Evolutionary conservation across 2,329 filamentous ascomycete genomes (phyloP), one percentile per base, ranked within the genome.

Genomic region (Trichoderma hamatum): DNA sequence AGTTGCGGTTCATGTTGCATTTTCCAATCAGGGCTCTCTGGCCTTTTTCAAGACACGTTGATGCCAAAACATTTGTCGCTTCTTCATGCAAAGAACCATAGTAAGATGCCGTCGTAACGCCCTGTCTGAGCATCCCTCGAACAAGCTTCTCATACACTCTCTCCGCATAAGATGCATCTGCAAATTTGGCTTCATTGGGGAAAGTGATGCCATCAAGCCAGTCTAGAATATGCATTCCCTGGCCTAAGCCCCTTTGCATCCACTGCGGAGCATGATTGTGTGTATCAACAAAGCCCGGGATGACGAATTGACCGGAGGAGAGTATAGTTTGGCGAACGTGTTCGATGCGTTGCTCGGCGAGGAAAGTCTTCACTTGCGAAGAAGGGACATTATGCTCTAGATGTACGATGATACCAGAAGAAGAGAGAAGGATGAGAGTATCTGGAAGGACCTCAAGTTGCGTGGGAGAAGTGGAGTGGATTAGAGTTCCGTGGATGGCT

Each of bases 181-280:
- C 73, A 74, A 90, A 91, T 11, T 84, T 85, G 4, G 88, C 84
- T 76, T 92, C 89, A 71, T 87, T 84, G 1, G 86, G 87, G 72
- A 90, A 92, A 0, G 89, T 91, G 30, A 89, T 81, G n/a, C 84
- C 76, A 39, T 86, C 82, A 1, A 91, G 81, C 89, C 89, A 92
- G 74, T 90, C 85, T 9, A 89, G 79, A 70, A 87, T 85, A 70
- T 86, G 82, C 76, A 84, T 79, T 54, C 84, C 80, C 72, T 85
- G 82, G 5, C 83, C 82, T 5, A 85, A 78, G 32, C 84, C 82
- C 28, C 83, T 79, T 76, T 82, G 81, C 16, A 82, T 77, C 81
- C 82, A 85, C 72, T 87, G 84, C 49, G 89, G 89, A 0, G 89
- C 89, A 73, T 92, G 89, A 70, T 89, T 90, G 76, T 91, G 89